Percentiles rank a stretch among this genome's conserved stretches.
phyloP scores from a whole-genome alignment of 768 basidiomycete species.

The Leccinellum albellum region DNA sequence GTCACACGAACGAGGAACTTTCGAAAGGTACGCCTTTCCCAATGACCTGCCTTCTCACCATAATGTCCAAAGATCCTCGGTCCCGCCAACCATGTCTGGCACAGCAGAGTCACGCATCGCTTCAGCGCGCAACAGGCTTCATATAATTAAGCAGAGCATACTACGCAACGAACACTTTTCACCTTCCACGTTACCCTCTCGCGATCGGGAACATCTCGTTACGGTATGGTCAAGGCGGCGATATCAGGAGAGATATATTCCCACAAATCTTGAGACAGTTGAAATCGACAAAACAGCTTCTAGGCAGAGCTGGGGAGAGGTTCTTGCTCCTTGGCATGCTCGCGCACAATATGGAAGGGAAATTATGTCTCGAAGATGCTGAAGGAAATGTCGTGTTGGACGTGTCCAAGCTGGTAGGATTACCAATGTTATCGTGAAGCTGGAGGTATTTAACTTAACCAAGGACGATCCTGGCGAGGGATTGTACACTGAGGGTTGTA shows the following conservation, averaged over 20 bases:
- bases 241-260: constrained; percentile 13
- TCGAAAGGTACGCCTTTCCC: constrained; percentile 64
- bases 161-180: constrained; percentile 97
- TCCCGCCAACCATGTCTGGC: constrained; percentile 68
- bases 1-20: constrained; percentile 81
- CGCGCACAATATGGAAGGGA: constrained; percentile 83
- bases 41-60: constrained; percentile 1
- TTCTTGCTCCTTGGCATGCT: constrained; percentile 96
- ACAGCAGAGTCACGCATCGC: constrained; percentile 77
- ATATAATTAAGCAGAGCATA: constrained; percentile 90
- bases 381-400: constrained; percentile 90
- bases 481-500: constrained; percentile 92
- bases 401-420: constrained; percentile 72
- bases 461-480: constrained; percentile 92
- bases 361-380: constrained; percentile 86
- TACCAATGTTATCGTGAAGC: background rate
- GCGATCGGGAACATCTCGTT: constrained; percentile 81
- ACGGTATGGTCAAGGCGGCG: constrained; percentile 53
- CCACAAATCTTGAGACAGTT: constrained; percentile 47
- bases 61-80: constrained; percentile 36
- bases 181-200: constrained; percentile 88
- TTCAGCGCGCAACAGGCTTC: constrained; percentile 79
- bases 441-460: constrained; percentile 14
- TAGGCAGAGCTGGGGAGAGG: constrained; percentile 84
- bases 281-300: constrained; percentile 91